Evolutionary conservation across 164 flowering plant genomes (phyloP), one percentile per base, ranked within the genome.

Genomic region (Pachysandra terminalis): DNA sequence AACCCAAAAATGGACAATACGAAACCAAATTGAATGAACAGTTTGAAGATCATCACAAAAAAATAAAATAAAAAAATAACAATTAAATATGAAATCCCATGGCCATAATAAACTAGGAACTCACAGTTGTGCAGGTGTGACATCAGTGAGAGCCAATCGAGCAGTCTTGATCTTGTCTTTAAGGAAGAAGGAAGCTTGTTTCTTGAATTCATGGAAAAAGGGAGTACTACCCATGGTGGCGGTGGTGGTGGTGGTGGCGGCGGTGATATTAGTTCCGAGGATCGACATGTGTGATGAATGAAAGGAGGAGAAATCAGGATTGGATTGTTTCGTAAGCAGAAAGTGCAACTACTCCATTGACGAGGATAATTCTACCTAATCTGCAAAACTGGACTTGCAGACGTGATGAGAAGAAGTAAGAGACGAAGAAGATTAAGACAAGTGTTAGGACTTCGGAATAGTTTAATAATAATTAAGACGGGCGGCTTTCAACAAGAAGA

Each of bases 141-240:
- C 96, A 74, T 94, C 97, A 0, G 97, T 90, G 35, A 94, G 79
- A 56, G 87, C 96, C 68, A 94, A 81, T 26, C 98, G 74, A 1
- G 97, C 98, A 56, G 90, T 83, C 72, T 83, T 91, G 82, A 94
- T 82, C 87, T 90, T 91, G 77, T 94, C 98, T 71, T 83, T 91
- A 66, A 94, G 77, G 76, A 85, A 88, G 73, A 91, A 91, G 41
- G 97, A 94, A 68, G 98, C 97, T 73, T 94, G 97, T 66, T 84
- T 91, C 81, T 85, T 90, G 69, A 94, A 78, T 40, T 91, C 95
- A 72, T 82, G 81, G 75, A 94, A 84, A 22, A 79, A 82, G n/a
- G 87, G 85, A 9, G 81, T 67, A n/a, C n/a, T n/a, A 22, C 74
- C 75, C 81, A 71, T 82, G 59, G 61, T 79, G n/a, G n/a, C n/a